phyloP scores from a whole-genome alignment of 192 early-diverging fungal genomes.

The Backusella circina region DNA sequence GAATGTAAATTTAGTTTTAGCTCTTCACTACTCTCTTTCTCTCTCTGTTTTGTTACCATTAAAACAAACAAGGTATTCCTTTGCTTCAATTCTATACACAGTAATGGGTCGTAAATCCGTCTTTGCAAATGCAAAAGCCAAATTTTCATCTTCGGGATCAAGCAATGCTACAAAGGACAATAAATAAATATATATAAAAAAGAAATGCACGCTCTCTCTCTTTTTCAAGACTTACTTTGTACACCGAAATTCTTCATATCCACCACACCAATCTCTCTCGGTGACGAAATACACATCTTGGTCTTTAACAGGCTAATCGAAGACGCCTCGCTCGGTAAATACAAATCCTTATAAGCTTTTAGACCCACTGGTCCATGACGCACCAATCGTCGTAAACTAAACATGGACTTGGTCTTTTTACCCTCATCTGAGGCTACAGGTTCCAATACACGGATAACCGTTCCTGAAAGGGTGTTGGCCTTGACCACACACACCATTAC shows the following conservation, averaged over 20 bases:
- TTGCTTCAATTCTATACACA: conserved; percentile 74
- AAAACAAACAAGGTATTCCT: conserved; percentile 89
- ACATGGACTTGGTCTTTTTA: conserved; percentile 24
- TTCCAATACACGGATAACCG: conserved; percentile 28
- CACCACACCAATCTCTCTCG: conserved; percentile 91
- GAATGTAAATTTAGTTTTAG: not conserved
- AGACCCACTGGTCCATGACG: conserved; percentile 6
- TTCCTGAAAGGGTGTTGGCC: conserved; percentile 16
- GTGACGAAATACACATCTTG: conserved; percentile 85
- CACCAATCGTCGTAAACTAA: conserved; percentile 21
- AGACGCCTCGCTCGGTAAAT: conserved; percentile 86
- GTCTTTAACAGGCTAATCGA: conserved; percentile 81
- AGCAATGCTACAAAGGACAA: conserved; percentile 43
- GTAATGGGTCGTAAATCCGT: conserved; percentile 78
- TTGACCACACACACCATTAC: conserved; percentile 28
- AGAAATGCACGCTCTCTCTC: not conserved
- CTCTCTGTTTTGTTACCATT: conserved; percentile 51
- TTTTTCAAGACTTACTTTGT: conserved; percentile 44
- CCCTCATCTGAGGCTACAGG: conserved; percentile 7
- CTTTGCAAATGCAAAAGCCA: conserved; percentile 78
- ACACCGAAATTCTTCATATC: conserved; percentile 84
- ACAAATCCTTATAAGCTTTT: conserved; percentile 65
- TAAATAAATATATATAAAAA: not conserved
- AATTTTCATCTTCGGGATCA: conserved; percentile 76
- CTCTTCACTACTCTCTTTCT: not conserved